Base-by-base conservation (phyloP, 208 protist genomes). In the Trypanosoma cruzi region DNA sequence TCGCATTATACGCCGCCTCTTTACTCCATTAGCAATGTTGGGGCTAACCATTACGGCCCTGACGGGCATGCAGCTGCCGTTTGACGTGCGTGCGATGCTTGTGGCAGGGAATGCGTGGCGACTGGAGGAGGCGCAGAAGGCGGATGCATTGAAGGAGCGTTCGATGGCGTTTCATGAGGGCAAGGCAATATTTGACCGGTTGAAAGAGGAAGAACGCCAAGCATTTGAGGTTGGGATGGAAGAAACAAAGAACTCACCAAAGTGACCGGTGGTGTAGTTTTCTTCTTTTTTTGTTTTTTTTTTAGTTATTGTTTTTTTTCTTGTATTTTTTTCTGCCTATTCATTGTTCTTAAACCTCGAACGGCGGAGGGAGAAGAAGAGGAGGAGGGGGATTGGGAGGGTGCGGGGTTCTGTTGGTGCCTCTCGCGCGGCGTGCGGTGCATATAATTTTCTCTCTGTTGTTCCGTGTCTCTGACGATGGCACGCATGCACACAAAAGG, bases 11-110 rank as follows among this genome's bases (percentile, higher is more conserved):
- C 82, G 80, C 29, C 83, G 82, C 5, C 62, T 86, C 40, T 88
- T 77, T 29, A 92, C 85, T 0, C 88, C 88, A n/a, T 64, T 92
- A 42, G 77, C 85, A 22, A 79, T 80, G 48, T 59, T 94, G 5
- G 88, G 88, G 0, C 60, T 86, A 2, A 56, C 75, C 4, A 88
- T 92, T 5, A 60, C 74, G 57, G 29, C 50, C 3, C 63, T 83
- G 7, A 94, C 88, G 10, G 53, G 56, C 49, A 63, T 66, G 28
- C 83, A 88, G 63, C 34, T 94, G 26, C 88, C 82, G 32, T 77
- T 68, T 46, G 88, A 94, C 42, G 59, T 90, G 44, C 57, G 58
- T 11, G 20, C 82, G 52, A 32, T 87, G 31, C 53, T 65, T 26
- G 78, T 66, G 18, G 82, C 81, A 13, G 42, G 61, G 1, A 50